Evolutionary conservation across 2,329 filamentous ascomycete species (phyloP).

Genomic region (Didymellaceae sp.): DNA sequence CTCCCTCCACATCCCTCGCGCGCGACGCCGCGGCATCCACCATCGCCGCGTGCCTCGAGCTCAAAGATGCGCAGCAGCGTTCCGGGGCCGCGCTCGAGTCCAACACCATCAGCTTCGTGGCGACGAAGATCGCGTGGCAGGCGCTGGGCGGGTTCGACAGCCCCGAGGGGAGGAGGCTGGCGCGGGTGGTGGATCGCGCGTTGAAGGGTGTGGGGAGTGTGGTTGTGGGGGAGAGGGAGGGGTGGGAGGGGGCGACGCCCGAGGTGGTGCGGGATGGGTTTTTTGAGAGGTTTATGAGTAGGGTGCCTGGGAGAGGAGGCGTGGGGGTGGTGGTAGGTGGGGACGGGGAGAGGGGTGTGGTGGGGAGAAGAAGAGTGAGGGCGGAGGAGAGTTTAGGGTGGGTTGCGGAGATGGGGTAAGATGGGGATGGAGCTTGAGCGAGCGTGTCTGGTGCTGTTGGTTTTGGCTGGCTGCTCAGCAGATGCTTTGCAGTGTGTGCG

Average conservation of each 20-base stretch:
- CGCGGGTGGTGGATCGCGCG: conserved; percentile 7
- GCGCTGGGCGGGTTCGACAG: conserved; percentile 31
- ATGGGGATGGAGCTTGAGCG: too few species aligned
- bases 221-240: conserved; percentile 2
- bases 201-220: conserved; percentile 2
- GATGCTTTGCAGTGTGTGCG: too few species aligned
- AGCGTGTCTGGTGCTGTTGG: too few species aligned
- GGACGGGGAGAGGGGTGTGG: too few species aligned
- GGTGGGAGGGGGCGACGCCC: conserved; percentile 7
- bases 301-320: background rate
- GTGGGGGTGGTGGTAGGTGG: too few species aligned
- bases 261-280: conserved; percentile 9
- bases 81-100: conserved; percentile 24
- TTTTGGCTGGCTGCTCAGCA: too few species aligned
- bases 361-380: too few species aligned
- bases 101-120: conserved; percentile 35
- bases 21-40: conserved; percentile 28
- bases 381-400: too few species aligned
- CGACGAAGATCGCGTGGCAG: conserved; percentile 37
- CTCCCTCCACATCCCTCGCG: conserved; percentile 17
- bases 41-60: conserved; percentile 29
- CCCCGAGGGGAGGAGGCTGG: conserved; percentile 29
- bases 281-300: conserved; percentile 6
- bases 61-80: conserved; percentile 28
- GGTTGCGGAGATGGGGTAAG: too few species aligned